Conservation (phyloP, 2,329 filamentous ascomycete species). For the Paecilomyces niveus region DNA sequence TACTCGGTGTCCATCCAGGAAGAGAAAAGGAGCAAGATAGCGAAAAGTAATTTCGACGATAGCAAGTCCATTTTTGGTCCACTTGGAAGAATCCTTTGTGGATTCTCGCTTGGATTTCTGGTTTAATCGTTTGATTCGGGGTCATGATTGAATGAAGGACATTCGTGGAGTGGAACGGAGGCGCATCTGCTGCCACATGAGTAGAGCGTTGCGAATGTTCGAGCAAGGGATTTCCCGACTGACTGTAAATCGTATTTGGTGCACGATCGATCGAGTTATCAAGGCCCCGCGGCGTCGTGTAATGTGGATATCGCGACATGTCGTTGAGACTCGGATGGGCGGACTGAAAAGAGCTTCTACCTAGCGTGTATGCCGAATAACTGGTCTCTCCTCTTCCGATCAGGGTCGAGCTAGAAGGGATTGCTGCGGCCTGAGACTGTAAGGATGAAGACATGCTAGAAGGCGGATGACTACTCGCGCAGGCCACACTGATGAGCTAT, state of each 20-base stretch:
- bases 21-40: constrained; percentile 74
- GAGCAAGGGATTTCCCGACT: constrained; percentile 13
- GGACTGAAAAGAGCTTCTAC: constrained; percentile 23
- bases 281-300: constrained; percentile 24
- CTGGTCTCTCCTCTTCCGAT: constrained; percentile 32
- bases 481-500: background rate
- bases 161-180: constrained; percentile 36
- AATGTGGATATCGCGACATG: constrained; percentile 25
- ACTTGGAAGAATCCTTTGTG: constrained; percentile 83
- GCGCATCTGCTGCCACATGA: constrained; percentile 29
- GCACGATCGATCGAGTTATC: constrained; percentile 25
- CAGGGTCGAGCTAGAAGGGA: constrained; percentile 21
- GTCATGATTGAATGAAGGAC: constrained; percentile 28
- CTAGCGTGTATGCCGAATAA: constrained; percentile 28
- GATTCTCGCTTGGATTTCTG: constrained; percentile 71
- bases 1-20: constrained; percentile 50
- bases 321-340: constrained; percentile 23
- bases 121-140: constrained; percentile 48
- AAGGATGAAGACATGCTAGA: constrained; percentile 38
- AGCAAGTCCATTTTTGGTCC: constrained; percentile 85
- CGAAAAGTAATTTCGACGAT: constrained; percentile 84
- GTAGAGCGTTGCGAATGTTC: constrained; percentile 20
- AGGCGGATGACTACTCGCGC: constrained; percentile 37
- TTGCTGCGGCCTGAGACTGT: constrained; percentile 21
- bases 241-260: constrained; percentile 23